Conservation (phyloP, 75 land plant genomes). For the Picea sitchensis region DNA sequence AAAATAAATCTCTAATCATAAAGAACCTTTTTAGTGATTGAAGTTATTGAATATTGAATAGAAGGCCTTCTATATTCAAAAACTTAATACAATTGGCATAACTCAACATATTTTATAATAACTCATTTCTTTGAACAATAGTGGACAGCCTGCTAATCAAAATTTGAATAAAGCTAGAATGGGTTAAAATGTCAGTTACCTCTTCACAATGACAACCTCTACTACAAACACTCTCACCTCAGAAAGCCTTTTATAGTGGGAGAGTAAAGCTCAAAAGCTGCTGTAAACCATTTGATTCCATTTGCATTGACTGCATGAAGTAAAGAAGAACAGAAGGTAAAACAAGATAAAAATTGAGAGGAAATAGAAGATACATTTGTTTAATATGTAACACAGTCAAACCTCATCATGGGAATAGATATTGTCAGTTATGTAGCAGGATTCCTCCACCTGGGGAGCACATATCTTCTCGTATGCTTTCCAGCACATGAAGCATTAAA, state of each 20-base stretch:
- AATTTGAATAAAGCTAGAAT: no score
- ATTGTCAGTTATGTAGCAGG: constrained; percentile 33
- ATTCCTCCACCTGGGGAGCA: constrained; percentile 35
- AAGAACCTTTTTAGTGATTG: no score
- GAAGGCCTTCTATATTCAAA: no score
- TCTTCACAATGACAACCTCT: neutral
- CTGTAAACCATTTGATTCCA: constrained; percentile 28
- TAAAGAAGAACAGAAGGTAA: neutral
- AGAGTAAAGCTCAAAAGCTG: constrained; percentile 24
- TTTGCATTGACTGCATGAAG: constrained; percentile 17
- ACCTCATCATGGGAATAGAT: constrained; percentile 32
- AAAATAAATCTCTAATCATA: no score
- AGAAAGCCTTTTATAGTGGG: constrained; percentile 30
- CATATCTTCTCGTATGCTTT: constrained; percentile 34
- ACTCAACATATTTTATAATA: no score
- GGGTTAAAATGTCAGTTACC: neutral
- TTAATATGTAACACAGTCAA: neutral
- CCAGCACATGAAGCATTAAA: constrained; percentile 75
- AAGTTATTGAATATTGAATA: no score
- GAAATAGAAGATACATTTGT: neutral
- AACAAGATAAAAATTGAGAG: neutral
- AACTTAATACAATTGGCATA: no score
- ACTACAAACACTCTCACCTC: constrained; percentile 2
- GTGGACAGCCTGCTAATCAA: no score
- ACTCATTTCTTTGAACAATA: no score